Evolutionary conservation across 192 early-diverging fungal species (phyloP).

Genomic region (Entomortierella lignicola): DNA sequence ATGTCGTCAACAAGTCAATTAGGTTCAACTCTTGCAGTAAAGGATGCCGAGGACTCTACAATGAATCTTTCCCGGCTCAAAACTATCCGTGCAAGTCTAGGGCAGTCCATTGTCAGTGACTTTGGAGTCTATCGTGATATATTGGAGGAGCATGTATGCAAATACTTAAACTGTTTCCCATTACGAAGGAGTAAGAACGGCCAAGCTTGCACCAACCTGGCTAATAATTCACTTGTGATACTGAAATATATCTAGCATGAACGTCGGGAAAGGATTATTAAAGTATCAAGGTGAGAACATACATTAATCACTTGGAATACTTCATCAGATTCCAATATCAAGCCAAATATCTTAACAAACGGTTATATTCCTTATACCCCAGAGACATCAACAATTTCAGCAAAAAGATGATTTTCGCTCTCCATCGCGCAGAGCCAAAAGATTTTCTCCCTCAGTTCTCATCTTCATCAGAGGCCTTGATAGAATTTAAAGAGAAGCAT

Average conservation of each 20-base stretch:
- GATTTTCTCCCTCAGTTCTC: slow-evolving; percentile 37
- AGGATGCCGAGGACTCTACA: background rate
- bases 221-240: background rate
- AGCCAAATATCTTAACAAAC: too few relatives aligned
- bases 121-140: slow-evolving; percentile 46
- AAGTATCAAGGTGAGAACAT: slow-evolving; percentile 45
- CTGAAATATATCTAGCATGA: slow-evolving; percentile 23
- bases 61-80: background rate
- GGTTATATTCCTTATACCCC: too few relatives aligned
- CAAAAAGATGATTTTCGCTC: slow-evolving; percentile 53
- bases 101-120: slow-evolving; percentile 22
- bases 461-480: slow-evolving; percentile 17
- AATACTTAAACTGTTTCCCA: background rate
- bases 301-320: too few relatives aligned
- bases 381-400: slow-evolving; percentile 52
- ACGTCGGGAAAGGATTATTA: slow-evolving; percentile 43
- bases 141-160: slow-evolving; percentile 46
- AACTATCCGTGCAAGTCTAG: slow-evolving; percentile 19
- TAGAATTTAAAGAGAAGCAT: slow-evolving; percentile 46
- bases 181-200: too few relatives aligned
- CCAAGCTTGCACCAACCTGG: too few relatives aligned
- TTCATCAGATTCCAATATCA: too few relatives aligned
- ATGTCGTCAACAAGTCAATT: background rate
- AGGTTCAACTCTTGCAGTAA: background rate
- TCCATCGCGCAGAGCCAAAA: slow-evolving; percentile 47